Base-by-base conservation (phyloP, 2,329 filamentous ascomycete genomes). In the Verticillium klebahnii region DNA sequence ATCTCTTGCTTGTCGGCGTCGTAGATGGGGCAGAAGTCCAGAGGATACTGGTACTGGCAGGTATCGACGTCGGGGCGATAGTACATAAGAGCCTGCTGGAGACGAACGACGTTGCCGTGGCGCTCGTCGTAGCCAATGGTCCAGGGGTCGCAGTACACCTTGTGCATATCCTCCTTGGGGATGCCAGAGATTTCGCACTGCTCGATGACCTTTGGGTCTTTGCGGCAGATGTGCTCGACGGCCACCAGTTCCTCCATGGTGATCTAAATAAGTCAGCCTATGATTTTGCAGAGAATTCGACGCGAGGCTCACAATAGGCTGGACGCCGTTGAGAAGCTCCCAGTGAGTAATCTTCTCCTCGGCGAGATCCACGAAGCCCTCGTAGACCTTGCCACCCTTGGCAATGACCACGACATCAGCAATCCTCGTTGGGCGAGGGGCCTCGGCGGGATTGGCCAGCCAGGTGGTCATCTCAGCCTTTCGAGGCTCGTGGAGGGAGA, bases 81-180 rank as follows among this genome's bases (percentile, higher is more conserved):
- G 81, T 97, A 97, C 92, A 97, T 96, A 60, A 97, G 80, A 2
- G 92, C 93, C 77, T 97, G 93, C 77, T 97, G 93, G 4, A 97
- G 85, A 60, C 93, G 88, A 54, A 92, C 82, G 54, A 81, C 81
- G 72, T 79, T 94, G 64, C 93, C 93, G 69, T 93, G 95, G 55
- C 93, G 89, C 78, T 96, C 91, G 69, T 97, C 93, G 72, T 92
- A 96, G 57, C 93, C 93, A 74, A 97, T 96, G 1, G 93, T 96
- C 93, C 93, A 97, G 12, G 92, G 92, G 73, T 97, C 93, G 75
- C 93, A 96, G 79, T 96, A 97, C 57, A 97, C 91, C 77, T 97
- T 97, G 80, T 95, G 80, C 93, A 97, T 97, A 64, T 96, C 91
- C 67, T 90, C 83, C 61, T 82, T 83, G 14, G 91, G 85, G 63